Base-by-base conservation (phyloP, 2,329 filamentous ascomycete species). In the Neofusicoccum parvum region DNA sequence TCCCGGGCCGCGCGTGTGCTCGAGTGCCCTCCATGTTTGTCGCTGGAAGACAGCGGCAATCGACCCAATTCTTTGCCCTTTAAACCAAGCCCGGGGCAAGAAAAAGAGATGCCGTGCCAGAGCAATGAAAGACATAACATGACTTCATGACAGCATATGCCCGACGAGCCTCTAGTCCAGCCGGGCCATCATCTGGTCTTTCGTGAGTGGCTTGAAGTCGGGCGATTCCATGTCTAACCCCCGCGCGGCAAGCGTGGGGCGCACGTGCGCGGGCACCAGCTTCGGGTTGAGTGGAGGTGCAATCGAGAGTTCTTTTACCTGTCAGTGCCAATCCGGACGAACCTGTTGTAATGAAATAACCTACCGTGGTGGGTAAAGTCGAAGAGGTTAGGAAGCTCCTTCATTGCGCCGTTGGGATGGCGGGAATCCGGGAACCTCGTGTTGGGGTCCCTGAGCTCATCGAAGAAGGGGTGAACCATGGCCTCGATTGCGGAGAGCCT, bases 381-480 rank as follows among this genome's bases (percentile, higher is more conserved):
- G 80, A 97, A 99, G 64, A 99, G 86, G 51, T 86, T 85, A 23
- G 95, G 95, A 62, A 99, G 82, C 67, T 97, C 94, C 76, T 91
- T 90, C 58, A 91, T 80, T 53, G 91, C 85, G 68, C 90, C 91
- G 70, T 90, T 92, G 68, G 92, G 87, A 80, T 97, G 93, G 76
- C 95, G 91, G 27, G 95, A 99, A 78, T 99, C 95, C 10, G 94
- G 95, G 70, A 99, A 85, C 78, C 90, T 92, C 67, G 94, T 98
- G 77, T 79, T 88, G n/a, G 93, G 92, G 74, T 97, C 93, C 74
- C 95, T 88, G 69, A 99, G 85, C 80, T 99, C 95, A 75, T 99
- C 94, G 75, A 99, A 99, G 86, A 98, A 99, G 43, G 95, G 93
- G 74, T 99, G 95, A 66, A 96, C 91, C 94, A 99, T 97, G 62